Base-by-base conservation (phyloP, 1,284 basidiomycete genomes). In the Fistulina hepatica region DNA sequence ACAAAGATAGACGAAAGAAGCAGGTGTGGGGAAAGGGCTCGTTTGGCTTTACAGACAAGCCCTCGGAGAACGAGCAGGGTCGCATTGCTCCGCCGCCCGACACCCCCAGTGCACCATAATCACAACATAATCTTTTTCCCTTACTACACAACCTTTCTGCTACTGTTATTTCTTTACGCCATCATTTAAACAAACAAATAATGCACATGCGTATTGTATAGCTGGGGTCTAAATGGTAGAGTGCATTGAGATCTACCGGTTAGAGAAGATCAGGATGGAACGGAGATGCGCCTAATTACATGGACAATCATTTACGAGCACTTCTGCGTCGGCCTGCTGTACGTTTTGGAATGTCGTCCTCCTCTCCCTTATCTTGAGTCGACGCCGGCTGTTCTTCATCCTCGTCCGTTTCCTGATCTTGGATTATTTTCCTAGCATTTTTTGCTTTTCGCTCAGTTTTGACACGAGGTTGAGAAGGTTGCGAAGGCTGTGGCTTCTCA, bases 11-110 rank as follows among this genome's bases (percentile, higher is more conserved):
- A 43, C 46, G 69, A 49, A 74, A 69, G 41, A 64, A 69, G 50
- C 69, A 73, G 48, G 74, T 81, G 30, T 84, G 79, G 81, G 80
- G 81, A 15, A 79, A 74, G 54, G 81, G 74, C 37, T 63, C 64
- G 39, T 83, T 85, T 50, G 82, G 83, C 21, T 86, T 86, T 54
- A 67, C 67, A 8, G 64, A 76, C 51, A 57, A 58, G 43, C 49
- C 45, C 33, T 50, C 51, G 9, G 52, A 54, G 34, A 46, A 45
- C 30, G 56, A 52, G 8, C 63, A 64, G 22, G 69, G 71, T 25
- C 68, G 65, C 6, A 67, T 61, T 38, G 68, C 73, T 25, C 51
- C 57, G 24, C 46, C 47, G 13, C 38, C 49, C 35, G 26, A 21
- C 31, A 37, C 22, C 45, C 43, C 37, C 40, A 50, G 32, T 37